Conservation (phyloP, 495 filamentous ascomycete genomes). For the Aspergillus nanangensis region DNA sequence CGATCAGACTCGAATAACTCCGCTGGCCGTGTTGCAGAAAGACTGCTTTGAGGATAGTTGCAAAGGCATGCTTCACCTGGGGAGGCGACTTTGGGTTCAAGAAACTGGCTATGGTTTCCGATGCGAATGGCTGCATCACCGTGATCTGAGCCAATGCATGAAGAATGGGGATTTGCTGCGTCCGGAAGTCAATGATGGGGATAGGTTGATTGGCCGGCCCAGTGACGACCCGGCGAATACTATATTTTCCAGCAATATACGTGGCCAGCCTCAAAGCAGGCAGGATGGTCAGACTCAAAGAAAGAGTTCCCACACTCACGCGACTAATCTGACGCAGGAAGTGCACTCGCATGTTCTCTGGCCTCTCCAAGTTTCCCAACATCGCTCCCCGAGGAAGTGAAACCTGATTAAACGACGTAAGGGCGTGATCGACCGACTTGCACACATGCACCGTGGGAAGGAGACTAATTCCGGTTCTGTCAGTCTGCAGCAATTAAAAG, state of each 20-base stretch:
- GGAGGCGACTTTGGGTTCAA: conserved; percentile 6
- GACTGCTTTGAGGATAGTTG: conserved; percentile 27
- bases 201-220: conserved; percentile 10
- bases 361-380: conserved; percentile 16
- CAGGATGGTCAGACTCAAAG: conserved; percentile 15
- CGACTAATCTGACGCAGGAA: conserved; percentile 25
- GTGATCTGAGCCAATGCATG: conserved; percentile 24
- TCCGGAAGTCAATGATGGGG: conserved; percentile 31
- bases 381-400: conserved; percentile 22
- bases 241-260: conserved; percentile 23
- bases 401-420: conserved; percentile 33
- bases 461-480: conserved; percentile 8
- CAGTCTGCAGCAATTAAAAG: too few relatives aligned
- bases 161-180: conserved; percentile 30
- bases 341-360: conserved; percentile 10
- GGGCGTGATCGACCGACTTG: conserved; percentile 28
- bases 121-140: conserved; percentile 26
- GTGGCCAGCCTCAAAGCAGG: conserved; percentile 16
- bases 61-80: conserved; percentile 16
- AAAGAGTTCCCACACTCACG: conserved; percentile 21
- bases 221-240: conserved; percentile 15
- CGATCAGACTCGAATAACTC: conserved; percentile 13
- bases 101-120: conserved; percentile 13
- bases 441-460: conserved; percentile 23
- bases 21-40: conserved; percentile 11